phyloP scores from a whole-genome alignment of 2,329 filamentous ascomycete species.

The Fusarium drepaniforme region DNA sequence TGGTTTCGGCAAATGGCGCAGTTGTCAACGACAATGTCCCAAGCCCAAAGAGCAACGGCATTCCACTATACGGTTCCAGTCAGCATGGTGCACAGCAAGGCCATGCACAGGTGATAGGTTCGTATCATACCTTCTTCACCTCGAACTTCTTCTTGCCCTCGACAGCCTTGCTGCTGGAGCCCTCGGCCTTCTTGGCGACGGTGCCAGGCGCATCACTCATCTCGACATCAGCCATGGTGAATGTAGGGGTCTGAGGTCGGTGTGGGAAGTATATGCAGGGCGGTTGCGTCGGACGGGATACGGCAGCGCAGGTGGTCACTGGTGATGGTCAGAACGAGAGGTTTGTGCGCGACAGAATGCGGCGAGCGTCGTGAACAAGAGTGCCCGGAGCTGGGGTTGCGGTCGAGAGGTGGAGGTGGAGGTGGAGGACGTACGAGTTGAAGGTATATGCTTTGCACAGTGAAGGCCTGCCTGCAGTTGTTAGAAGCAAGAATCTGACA shows the following conservation, averaged over 20 bases:
- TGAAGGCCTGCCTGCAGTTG: conserved; percentile 14
- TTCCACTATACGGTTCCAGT: conserved; percentile 79
- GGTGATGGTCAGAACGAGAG: conserved; percentile 6
- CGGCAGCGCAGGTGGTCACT: conserved; percentile 6
- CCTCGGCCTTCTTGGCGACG: conserved; percentile 66
- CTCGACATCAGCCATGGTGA: conserved; percentile 89
- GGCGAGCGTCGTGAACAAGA: background rate
- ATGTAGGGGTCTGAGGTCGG: conserved; percentile 8
- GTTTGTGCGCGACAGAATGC: background rate
- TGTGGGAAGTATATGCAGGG: background rate
- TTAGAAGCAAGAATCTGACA: conserved; percentile 12
- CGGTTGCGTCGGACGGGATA: background rate
- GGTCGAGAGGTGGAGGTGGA: conserved; percentile 10
- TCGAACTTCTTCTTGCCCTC: conserved; percentile 96
- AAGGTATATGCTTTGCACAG: background rate
- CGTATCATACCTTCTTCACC: conserved; percentile 89
- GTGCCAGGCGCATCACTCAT: conserved; percentile 86
- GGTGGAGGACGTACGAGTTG: conserved; percentile 30
- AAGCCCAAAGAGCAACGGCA: conserved; percentile 97
- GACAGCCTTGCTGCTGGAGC: conserved; percentile 60
- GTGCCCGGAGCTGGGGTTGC: conserved; percentile 4
- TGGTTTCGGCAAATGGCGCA: conserved; percentile 99
- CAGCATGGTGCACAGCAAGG: conserved; percentile 5
- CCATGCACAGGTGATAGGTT: background rate
- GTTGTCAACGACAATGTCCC: conserved; percentile 99